These are phyloP conservation scores for Anastatica hierochuntica DNA, from an alignment of 345 rosid species.

Conservation along the genomic window DNA sequence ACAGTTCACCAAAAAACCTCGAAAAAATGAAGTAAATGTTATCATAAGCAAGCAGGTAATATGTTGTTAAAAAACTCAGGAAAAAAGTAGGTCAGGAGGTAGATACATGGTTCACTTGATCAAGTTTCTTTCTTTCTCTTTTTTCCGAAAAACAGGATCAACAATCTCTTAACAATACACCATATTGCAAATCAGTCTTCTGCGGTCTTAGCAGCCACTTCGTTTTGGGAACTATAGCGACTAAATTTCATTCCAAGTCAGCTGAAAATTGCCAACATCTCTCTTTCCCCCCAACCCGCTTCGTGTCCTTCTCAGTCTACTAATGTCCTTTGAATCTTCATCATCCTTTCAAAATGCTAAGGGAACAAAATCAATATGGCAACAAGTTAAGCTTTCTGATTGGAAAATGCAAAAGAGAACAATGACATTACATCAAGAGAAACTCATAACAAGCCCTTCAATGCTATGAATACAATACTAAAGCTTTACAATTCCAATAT, in stretches of 20 bases:
- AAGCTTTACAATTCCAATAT: neutral
- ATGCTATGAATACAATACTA: neutral
- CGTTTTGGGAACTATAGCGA: neutral
- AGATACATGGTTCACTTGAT: too few species aligned
- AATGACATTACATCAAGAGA: neutral
- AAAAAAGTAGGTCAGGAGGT: too few species aligned
- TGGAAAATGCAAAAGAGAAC: neutral
- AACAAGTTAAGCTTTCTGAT: neutral
- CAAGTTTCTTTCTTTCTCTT: too few species aligned
- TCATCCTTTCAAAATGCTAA: conserved; percentile 1
- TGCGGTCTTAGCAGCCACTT: too few species aligned
- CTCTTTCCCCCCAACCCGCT: neutral
- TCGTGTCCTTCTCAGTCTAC: neutral
- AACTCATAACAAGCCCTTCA: neutral
- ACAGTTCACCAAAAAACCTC: too few species aligned
- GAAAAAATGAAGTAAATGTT: too few species aligned
- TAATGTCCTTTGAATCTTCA: conserved; percentile 1
- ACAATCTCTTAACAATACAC: too few species aligned
- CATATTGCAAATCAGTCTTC: too few species aligned
- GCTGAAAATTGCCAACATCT: conserved; percentile 1
- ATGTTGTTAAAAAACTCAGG: too few species aligned
- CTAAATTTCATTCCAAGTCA: neutral
- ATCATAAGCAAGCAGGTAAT: too few species aligned
- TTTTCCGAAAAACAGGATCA: too few species aligned
- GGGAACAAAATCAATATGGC: neutral